Conservation (phyloP, 371 early-diverging fungal genomes). For the Syncephalastrum monosporum region DNA sequence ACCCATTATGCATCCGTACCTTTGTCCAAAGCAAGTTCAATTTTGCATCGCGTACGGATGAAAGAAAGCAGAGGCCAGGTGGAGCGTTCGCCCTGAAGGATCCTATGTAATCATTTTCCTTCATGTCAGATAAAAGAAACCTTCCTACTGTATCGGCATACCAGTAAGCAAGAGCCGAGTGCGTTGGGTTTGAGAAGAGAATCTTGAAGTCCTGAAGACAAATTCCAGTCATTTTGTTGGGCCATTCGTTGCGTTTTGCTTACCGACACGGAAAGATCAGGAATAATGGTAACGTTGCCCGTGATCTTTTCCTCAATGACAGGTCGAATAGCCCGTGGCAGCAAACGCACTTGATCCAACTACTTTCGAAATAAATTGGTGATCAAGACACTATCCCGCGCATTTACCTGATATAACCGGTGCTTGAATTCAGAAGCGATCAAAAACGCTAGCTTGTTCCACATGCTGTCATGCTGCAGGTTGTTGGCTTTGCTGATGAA, state of each 20-base stretch:
- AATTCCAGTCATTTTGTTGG: background rate
- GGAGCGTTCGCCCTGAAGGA: slow-evolving; percentile 77
- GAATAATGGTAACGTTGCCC: slow-evolving; percentile 69
- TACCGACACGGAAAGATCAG: slow-evolving; percentile 47
- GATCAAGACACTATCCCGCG: background rate
- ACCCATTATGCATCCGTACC: slow-evolving; percentile 17
- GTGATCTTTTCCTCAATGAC: slow-evolving; percentile 65
- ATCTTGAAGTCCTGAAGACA: slow-evolving; percentile 60
- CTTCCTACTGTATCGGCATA: slow-evolving; percentile 1
- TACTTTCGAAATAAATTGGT: slow-evolving; percentile 14
- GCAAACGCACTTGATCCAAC: slow-evolving; percentile 57
- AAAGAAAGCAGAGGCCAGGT: slow-evolving; percentile 81
- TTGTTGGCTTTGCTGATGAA: slow-evolving; percentile 59
- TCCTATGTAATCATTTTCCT: slow-evolving; percentile 30
- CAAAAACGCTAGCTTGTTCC: slow-evolving; percentile 46
- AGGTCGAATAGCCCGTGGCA: slow-evolving; percentile 57
- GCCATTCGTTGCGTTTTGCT: slow-evolving; percentile 9
- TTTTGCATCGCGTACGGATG: slow-evolving; percentile 70
- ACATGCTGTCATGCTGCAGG: slow-evolving; percentile 41
- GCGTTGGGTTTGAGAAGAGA: slow-evolving; percentile 78
- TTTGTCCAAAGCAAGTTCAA: slow-evolving; percentile 75
- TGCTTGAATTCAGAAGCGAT: slow-evolving; percentile 60
- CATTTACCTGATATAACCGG: slow-evolving; percentile 56
- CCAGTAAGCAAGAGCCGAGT: slow-evolving; percentile 70
- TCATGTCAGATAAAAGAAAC: background rate